phyloP scores from a whole-genome alignment of 345 rosid species.

The Acer negundo region DNA sequence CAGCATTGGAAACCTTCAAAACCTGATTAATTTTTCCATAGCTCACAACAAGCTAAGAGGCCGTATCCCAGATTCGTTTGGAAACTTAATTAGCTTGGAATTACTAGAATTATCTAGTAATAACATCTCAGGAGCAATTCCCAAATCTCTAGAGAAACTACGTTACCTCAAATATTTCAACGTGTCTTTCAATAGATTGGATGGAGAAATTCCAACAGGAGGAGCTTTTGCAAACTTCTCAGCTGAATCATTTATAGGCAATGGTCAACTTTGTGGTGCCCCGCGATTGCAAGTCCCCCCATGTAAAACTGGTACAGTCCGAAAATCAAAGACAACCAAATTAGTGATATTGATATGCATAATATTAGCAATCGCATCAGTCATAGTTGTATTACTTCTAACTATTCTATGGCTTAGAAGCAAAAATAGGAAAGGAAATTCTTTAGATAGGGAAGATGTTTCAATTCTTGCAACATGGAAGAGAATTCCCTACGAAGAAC shows the following conservation, averaged over 20 bases:
- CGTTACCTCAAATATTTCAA: not conserved
- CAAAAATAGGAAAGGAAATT: not conserved
- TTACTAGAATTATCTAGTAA: slow-evolving; percentile 6
- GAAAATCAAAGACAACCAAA: too few relatives aligned
- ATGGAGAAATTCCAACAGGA: slow-evolving; percentile 19
- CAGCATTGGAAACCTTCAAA: not conserved
- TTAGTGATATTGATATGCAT: too few relatives aligned
- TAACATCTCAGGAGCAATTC: slow-evolving; percentile 13
- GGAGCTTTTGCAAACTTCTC: slow-evolving; percentile 21
- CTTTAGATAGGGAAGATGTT: not conserved
- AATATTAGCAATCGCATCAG: not conserved
- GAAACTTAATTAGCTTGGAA: not conserved
- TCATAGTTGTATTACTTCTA: not conserved
- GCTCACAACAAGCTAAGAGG: slow-evolving; percentile 16
- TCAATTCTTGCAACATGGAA: not conserved
- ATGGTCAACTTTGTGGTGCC: slow-evolving; percentile 18
- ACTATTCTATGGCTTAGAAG: not conserved
- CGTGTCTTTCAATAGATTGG: slow-evolving; percentile 9
- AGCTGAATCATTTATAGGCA: slow-evolving; percentile 9
- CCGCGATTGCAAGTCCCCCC: not conserved
- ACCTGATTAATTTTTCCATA: not conserved
- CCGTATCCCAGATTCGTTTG: slow-evolving; percentile 8
- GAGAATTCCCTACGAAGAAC: slow-evolving; percentile 3
- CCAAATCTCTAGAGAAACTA: slow-evolving; percentile 17
- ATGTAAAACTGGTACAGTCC: not conserved